Evolutionary conservation across 768 basidiomycete species (phyloP).

Genomic region (Boletus barrowsii): DNA sequence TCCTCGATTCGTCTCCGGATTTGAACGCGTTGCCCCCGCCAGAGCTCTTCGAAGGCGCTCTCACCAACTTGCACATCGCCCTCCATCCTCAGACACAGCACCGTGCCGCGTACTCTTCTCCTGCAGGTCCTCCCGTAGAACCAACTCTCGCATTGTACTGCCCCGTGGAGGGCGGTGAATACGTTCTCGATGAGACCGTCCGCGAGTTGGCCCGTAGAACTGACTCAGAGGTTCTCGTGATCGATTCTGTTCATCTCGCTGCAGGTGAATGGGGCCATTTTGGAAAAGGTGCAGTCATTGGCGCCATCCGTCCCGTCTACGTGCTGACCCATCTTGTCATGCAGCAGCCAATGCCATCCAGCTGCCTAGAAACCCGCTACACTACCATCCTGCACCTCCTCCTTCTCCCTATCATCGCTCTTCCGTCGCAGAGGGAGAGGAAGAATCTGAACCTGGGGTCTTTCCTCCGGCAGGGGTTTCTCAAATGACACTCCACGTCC

Average conservation of each 20-base stretch:
- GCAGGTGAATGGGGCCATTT: constrained; percentile 87
- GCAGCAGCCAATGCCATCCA: constrained; percentile 68
- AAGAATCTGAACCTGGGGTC: constrained; percentile 49
- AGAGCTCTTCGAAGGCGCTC: constrained; percentile 71
- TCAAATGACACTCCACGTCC: constrained; percentile 47
- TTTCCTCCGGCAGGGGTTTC: constrained; percentile 34
- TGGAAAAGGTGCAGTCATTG: constrained; percentile 58
- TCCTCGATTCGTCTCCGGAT: constrained; percentile 37
- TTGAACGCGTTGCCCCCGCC: constrained; percentile 56
- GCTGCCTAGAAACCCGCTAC: constrained; percentile 72
- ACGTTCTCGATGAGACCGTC: constrained; percentile 77
- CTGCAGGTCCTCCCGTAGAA: constrained; percentile 56
- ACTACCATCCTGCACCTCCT: constrained; percentile 44
- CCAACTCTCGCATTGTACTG: constrained; percentile 86
- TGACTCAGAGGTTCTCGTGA: constrained; percentile 75
- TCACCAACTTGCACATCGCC: constrained; percentile 72
- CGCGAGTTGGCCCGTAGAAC: constrained; percentile 70
- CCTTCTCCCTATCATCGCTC: constrained; percentile 28
- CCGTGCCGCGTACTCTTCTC: constrained; percentile 57
- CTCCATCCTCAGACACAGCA: constrained; percentile 83
- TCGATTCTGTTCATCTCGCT: constrained; percentile 82
- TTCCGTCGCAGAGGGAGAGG: constrained; percentile 37
- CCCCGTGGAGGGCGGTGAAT: constrained; percentile 79
- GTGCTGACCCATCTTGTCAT: constrained; percentile 6
- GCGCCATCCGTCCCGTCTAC: not conserved